Evolutionary conservation across 2,329 filamentous ascomycete species (phyloP), one percentile per base, ranked within the genome.

Genomic region (Venturiaceae sp.): DNA sequence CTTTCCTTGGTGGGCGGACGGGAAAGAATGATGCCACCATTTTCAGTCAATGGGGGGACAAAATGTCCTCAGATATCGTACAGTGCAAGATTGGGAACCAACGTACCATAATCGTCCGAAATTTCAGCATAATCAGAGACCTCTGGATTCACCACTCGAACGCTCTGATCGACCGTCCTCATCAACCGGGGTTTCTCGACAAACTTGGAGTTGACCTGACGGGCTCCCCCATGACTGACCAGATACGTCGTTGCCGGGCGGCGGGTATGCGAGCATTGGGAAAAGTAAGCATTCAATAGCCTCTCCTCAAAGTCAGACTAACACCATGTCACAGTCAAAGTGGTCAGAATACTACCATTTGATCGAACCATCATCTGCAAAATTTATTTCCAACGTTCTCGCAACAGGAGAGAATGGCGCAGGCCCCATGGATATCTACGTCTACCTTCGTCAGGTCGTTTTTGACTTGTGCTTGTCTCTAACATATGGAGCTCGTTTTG

Each of bases 321-420:
- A 34, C 13, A 11, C 19, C n/a, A 5, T 3, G 26, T 7, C n/a
- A 16, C 8, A 65, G 52, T 62, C 61, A 19, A 64, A 58, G 21
- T 66, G 63, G 63, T 60, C 63, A 2, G 60, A 57, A n/a, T 66
- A 66, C 32, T 66, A 63, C 34, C 62, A 64, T 53, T 53, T 65
- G 7, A 58, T 66, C 4, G 63, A 66, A 50, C 64, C 63, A 3
- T 61, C 58, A 1, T 62, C 60, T 11, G 58, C 61, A 5, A 60
- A 55, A 5, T 53, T 66, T 14, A 57, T 62, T 8, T 14, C 37
- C 14, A 33, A 34, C n/a, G 28, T 64, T 4, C 59, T 60, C 33
- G 23, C 21, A n/a, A 64, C 63, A 52, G 58, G 61, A 14, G 26
- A 63, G 14, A 65, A 63, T 36, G 63, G 61, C 3, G 39, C 56